Evolutionary conservation across 228 moss, liverwort and hornwort genomes (phyloP).

Genomic region (Sphagnum magellanicum): DNA sequence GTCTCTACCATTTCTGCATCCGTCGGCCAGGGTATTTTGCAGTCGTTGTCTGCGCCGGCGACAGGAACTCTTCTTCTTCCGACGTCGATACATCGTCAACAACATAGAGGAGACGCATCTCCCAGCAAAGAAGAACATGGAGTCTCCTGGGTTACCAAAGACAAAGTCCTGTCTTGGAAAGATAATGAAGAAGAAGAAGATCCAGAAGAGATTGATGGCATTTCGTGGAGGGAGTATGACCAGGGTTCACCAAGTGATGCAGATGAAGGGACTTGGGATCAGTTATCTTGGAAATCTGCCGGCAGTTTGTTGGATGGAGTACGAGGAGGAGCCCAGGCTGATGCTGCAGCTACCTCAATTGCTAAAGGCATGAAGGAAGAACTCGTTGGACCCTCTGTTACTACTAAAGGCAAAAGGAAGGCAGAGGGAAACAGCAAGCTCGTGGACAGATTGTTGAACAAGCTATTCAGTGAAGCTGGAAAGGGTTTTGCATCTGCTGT

Average conservation of each 20-base stretch:
- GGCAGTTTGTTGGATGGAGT: constrained; percentile 30
- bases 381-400: constrained; percentile 12
- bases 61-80: neutral
- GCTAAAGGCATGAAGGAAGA: constrained; percentile 21
- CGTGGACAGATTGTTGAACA: constrained; percentile 59
- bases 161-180: too few relatives aligned
- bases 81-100: neutral
- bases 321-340: constrained; percentile 29
- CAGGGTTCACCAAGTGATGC: neutral
- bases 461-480: constrained; percentile 79
- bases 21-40: constrained; percentile 64
- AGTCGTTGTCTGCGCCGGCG: neutral
- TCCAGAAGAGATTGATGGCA: constrained; percentile 9
- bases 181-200: constrained; percentile 18
- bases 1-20: constrained; percentile 51
- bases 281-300: constrained; percentile 25
- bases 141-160: too few relatives aligned
- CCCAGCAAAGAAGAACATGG: too few relatives aligned
- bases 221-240: constrained; percentile 11
- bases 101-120: too few relatives aligned
- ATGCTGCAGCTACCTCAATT: constrained; percentile 20
- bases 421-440: constrained; percentile 13
- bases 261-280: constrained; percentile 23
- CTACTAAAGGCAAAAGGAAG: constrained; percentile 10
- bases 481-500: constrained; percentile 76